A percentile compares a stretch with the other conserved stretches of the same genome.
These are phyloP conservation scores for Plenodomus biglobosus DNA, from an alignment of 2,329 filamentous ascomycete genomes.

Conservation along the genomic window DNA sequence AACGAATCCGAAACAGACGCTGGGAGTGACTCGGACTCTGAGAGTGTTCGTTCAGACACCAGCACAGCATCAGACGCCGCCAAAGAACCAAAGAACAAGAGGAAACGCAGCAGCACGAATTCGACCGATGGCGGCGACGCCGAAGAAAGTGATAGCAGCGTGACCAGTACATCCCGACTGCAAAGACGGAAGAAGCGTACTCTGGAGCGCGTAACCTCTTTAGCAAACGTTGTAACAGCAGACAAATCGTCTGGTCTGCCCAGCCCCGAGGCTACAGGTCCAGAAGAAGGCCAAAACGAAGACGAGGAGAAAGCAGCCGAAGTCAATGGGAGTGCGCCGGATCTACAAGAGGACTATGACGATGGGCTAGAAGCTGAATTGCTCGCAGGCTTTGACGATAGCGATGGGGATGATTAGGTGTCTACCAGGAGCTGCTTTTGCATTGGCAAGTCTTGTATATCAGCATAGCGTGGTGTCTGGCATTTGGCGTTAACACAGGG, in stretches of 20 bases:
- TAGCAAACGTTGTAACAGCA: constrained; percentile 48
- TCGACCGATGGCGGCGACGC: constrained; percentile 41
- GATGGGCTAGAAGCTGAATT: constrained; percentile 48
- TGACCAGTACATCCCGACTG: constrained; percentile 43
- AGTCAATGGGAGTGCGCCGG: constrained; percentile 32
- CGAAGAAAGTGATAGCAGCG: constrained; percentile 47
- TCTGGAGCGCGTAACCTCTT: constrained; percentile 49
- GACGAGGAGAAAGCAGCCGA: constrained; percentile 48
- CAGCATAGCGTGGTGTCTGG: constrained; percentile 45
- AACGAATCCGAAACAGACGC: constrained; percentile 47
- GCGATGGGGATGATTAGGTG: constrained; percentile 21
- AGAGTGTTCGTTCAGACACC: constrained; percentile 38
- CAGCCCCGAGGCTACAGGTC: constrained; percentile 44
- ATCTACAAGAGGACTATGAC: constrained; percentile 57
- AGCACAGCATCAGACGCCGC: constrained; percentile 28
- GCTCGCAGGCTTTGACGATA: constrained; percentile 45
- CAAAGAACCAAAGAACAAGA: constrained; percentile 35
- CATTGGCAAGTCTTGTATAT: constrained; percentile 8
- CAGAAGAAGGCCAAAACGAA: constrained; percentile 45
- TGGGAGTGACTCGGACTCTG: constrained; percentile 34
- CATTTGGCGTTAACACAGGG: constrained; percentile 27
- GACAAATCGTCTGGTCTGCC: constrained; percentile 46
- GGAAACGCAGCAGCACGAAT: constrained; percentile 35
- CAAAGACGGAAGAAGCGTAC: constrained; percentile 54
- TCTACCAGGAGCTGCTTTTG: constrained; percentile 1